phyloP scores from a whole-genome alignment of 345 rosid genomes.

The Lepidium aucheri region DNA sequence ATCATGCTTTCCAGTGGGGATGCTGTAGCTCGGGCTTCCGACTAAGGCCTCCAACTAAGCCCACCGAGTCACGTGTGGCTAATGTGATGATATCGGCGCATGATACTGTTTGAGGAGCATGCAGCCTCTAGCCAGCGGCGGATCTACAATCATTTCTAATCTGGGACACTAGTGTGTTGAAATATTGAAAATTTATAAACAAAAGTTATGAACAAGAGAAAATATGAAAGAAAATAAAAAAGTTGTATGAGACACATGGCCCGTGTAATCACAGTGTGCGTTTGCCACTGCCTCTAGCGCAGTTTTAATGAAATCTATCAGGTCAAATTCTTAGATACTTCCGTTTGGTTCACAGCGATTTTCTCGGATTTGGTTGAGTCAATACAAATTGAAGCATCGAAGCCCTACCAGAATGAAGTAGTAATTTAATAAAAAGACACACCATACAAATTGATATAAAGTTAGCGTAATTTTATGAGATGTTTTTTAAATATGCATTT shows the following conservation, averaged over 20 bases:
- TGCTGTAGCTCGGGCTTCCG: conserved; percentile 35
- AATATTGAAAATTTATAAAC: too few species aligned
- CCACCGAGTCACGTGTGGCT: conserved; percentile 30
- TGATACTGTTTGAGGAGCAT: conserved; percentile 60
- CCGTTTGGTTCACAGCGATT: conserved; percentile 57
- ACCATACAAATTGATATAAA: not conserved
- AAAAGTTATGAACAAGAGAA: too few species aligned
- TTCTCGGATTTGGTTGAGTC: conserved; percentile 56
- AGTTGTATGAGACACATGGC: too few species aligned
- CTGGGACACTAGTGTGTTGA: too few species aligned
- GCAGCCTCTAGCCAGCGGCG: too few species aligned
- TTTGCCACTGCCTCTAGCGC: too few species aligned
- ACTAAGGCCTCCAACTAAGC: too few species aligned
- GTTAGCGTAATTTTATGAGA: not conserved
- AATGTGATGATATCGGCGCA: conserved; percentile 49
- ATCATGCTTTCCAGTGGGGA: conserved; percentile 61
- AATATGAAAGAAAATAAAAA: too few species aligned
- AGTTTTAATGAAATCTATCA: conserved; percentile 54
- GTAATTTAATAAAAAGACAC: not conserved
- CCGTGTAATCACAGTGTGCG: too few species aligned
- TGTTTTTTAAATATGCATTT: not conserved
- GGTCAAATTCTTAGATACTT: conserved; percentile 50
- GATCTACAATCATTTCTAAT: too few species aligned
- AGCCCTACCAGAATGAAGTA: conserved; percentile 34
- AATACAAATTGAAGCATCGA: conserved; percentile 70